A percentile compares a stretch with the other conserved stretches of the same genome.
These are phyloP conservation scores for Diaporthe batatas DNA, from an alignment of 2,329 filamentous ascomycete species.

Conservation along the genomic window DNA sequence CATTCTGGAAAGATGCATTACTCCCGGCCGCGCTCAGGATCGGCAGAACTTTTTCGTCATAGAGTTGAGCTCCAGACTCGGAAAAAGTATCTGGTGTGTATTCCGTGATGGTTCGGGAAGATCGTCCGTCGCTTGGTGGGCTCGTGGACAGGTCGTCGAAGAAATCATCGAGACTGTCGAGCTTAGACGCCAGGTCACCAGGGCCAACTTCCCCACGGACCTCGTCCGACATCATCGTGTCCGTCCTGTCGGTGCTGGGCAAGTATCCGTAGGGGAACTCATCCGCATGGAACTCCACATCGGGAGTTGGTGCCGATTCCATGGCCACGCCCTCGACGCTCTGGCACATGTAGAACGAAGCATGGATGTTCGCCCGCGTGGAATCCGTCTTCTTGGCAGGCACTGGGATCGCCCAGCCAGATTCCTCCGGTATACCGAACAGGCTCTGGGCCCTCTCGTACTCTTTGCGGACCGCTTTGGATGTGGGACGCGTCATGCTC, in stretches of 20 bases:
- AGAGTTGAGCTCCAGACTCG: slow-evolving; percentile 84
- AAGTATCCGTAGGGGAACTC: slow-evolving; percentile 89
- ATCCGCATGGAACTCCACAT: slow-evolving; percentile 93
- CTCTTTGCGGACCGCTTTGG: slow-evolving; percentile 88
- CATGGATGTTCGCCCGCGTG: slow-evolving; percentile 92
- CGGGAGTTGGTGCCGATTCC: slow-evolving; percentile 79
- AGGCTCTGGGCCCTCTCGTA: slow-evolving; percentile 94
- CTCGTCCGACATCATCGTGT: slow-evolving; percentile 94
- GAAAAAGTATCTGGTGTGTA: slow-evolving; percentile 72
- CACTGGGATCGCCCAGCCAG: slow-evolving; percentile 95
- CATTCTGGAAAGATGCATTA: slow-evolving; percentile 86
- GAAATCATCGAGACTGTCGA: slow-evolving; percentile 85
- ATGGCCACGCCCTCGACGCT: slow-evolving; percentile 70
- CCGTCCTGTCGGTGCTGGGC: slow-evolving; percentile 78
- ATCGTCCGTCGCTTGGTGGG: slow-evolving; percentile 72
- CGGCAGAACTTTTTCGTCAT: slow-evolving; percentile 92
- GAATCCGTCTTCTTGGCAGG: slow-evolving; percentile 89
- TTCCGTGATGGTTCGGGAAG: slow-evolving; percentile 74
- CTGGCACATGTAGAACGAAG: slow-evolving; percentile 94
- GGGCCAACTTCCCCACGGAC: slow-evolving; percentile 78
- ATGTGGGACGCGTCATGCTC: slow-evolving; percentile 95
- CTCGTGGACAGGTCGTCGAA: slow-evolving; percentile 77
- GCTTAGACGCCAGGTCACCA: slow-evolving; percentile 84
- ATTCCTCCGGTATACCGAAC: slow-evolving; percentile 95
- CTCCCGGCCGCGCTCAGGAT: slow-evolving; percentile 82